Percentiles rank a stretch among this genome's conserved stretches.
These are phyloP conservation scores for Phycomyces nitens DNA, from an alignment of 192 early-diverging fungal species.

Conservation along the genomic window DNA sequence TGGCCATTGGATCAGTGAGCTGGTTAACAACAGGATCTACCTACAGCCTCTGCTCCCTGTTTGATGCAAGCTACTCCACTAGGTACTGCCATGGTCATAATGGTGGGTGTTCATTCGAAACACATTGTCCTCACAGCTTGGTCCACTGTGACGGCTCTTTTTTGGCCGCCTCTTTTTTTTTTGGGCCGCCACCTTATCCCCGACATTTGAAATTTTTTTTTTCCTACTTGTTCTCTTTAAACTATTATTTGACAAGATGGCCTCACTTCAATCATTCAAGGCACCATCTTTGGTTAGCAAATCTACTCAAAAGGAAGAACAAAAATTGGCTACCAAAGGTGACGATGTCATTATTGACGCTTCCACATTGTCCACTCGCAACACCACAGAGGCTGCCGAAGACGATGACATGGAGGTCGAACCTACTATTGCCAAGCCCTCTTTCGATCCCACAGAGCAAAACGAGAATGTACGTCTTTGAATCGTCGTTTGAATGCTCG, in stretches of 20 bases:
- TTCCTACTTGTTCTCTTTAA: constrained; percentile 10
- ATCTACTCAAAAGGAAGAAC: constrained; percentile 24
- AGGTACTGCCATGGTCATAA: neutral
- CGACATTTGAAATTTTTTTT: constrained; percentile 17
- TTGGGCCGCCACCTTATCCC: neutral
- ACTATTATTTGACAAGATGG: constrained; percentile 17
- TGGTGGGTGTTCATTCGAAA: neutral
- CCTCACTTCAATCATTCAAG: constrained; percentile 28
- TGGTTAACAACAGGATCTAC: too few relatives aligned
- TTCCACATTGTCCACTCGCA: constrained; percentile 46
- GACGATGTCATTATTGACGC: constrained; percentile 64
- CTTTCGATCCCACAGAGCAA: constrained; percentile 41
- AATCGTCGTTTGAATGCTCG: neutral
- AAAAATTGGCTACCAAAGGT: constrained; percentile 37
- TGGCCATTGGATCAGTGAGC: too few relatives aligned
- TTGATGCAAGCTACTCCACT: constrained; percentile 5
- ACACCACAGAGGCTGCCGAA: constrained; percentile 24
- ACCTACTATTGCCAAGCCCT: constrained; percentile 52
- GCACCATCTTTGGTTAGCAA: constrained; percentile 33
- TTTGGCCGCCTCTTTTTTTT: neutral
- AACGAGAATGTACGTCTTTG: neutral
- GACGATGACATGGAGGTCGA: constrained; percentile 42
- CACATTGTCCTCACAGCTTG: neutral
- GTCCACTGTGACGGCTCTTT: neutral
- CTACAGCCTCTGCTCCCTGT: constrained; percentile 23